These are phyloP conservation scores for Naematelia encephala DNA, from an alignment of 768 basidiomycete genomes.

Conservation along the genomic window DNA sequence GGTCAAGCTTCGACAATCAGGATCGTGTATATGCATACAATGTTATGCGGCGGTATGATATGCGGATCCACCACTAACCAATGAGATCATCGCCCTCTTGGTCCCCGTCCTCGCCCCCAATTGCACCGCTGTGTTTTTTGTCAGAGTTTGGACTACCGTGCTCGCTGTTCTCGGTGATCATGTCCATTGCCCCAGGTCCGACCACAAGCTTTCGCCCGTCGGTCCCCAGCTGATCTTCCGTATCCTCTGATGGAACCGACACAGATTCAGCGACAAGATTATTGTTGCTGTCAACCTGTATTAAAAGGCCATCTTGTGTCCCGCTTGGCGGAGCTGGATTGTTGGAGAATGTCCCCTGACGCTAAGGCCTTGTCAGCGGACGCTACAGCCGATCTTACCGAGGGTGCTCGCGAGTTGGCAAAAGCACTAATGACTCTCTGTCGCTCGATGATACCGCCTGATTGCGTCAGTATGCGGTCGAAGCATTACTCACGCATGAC, in stretches of 20 bases:
- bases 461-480: background rate
- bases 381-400: constrained; percentile 13
- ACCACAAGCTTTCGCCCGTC: background rate
- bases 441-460: constrained; percentile 50
- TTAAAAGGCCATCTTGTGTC: constrained; percentile 27
- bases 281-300: constrained; percentile 23
- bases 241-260: background rate
- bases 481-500: constrained; percentile 58
- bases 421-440: constrained; percentile 38
- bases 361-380: constrained; percentile 4
- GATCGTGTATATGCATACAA: background rate
- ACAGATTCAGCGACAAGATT: constrained; percentile 29
- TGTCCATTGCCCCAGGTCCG: background rate
- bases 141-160: background rate
- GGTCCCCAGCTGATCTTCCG: background rate
- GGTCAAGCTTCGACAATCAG: too few relatives aligned
- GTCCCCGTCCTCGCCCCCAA: background rate
- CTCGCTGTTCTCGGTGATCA: background rate
- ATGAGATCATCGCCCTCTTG: background rate
- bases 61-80: background rate
- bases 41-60: background rate
- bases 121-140: background rate
- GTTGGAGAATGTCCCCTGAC: constrained; percentile 2
- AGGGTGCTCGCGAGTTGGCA: constrained; percentile 28
- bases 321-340: background rate